These are phyloP conservation scores for Haplosporangium sp. DNA, from an alignment of 371 early-diverging fungal species.

Conservation along the genomic window DNA sequence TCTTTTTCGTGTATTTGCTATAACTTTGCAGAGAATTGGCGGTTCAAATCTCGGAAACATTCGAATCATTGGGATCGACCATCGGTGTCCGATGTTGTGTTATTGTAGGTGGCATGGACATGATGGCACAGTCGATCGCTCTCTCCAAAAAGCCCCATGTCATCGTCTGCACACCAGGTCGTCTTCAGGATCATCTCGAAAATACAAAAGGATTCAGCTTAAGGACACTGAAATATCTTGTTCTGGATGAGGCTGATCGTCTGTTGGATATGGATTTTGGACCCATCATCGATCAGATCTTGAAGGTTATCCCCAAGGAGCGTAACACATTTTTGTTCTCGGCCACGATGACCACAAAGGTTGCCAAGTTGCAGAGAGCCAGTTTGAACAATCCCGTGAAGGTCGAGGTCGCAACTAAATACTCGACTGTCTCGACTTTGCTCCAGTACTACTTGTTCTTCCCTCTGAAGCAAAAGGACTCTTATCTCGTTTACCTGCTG, in stretches of 20 bases:
- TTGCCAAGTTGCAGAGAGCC: conserved; percentile 94
- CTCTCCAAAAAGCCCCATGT: conserved; percentile 97
- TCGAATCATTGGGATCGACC: conserved; percentile 90
- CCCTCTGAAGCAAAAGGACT: conserved; percentile 96
- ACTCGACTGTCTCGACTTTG: conserved; percentile 91
- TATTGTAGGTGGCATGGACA: conserved; percentile 98
- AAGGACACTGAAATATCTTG: conserved; percentile 87
- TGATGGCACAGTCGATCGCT: conserved; percentile 94
- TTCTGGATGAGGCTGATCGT: conserved; percentile 98
- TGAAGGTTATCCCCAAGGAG: conserved; percentile 92
- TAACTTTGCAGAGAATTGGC: conserved; percentile 86
- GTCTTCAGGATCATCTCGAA: conserved; percentile 96
- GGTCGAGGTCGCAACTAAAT: conserved; percentile 90
- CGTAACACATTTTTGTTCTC: conserved; percentile 96
- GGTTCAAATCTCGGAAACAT: conserved; percentile 93
- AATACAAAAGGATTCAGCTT: conserved; percentile 97
- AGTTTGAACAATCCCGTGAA: conserved; percentile 93
- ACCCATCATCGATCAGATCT: conserved; percentile 94
- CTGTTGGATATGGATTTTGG: conserved; percentile 97
- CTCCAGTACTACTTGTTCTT: conserved; percentile 96
- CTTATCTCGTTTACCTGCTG: conserved; percentile 90
- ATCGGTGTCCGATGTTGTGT: conserved; percentile 96
- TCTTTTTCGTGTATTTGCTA: not conserved
- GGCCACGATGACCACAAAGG: conserved; percentile 97
- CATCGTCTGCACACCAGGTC: conserved; percentile 97